phyloP scores from a whole-genome alignment of 2,329 filamentous ascomycete species.

The Epichloe festucae region DNA sequence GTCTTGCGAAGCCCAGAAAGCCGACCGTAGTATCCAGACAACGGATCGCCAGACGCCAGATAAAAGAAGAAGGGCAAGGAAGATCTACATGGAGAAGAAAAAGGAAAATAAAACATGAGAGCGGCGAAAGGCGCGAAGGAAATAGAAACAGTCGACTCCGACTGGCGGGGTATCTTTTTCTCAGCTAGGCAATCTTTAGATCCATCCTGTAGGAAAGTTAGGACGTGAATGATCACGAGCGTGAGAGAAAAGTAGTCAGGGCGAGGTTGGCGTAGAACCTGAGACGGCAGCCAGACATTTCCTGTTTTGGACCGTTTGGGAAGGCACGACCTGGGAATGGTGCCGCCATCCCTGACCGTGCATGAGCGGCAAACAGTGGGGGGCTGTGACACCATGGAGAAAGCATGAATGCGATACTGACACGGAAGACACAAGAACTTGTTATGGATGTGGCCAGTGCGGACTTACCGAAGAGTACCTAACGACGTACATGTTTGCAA shows the following conservation, averaged over 20 bases:
- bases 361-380: background rate
- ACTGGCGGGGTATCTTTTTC: background rate
- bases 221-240: background rate
- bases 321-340: background rate
- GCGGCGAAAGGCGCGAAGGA: background rate
- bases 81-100: background rate
- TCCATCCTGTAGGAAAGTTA: background rate
- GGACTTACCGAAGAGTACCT: no score
- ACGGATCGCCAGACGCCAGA: background rate
- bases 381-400: background rate
- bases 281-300: conserved; percentile 18
- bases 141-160: background rate
- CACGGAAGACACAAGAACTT: no score
- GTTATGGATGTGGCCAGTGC: no score
- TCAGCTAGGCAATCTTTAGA: background rate
- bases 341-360: background rate
- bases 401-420: background rate
- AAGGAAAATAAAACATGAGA: background rate
- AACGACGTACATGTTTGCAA: no score
- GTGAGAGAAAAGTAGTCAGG: background rate
- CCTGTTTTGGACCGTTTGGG: conserved; percentile 13
- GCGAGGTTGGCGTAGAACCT: conserved; percentile 5
- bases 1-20: background rate
- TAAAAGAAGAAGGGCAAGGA: background rate
- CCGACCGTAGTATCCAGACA: background rate